These are phyloP conservation scores for Fraxinus sp. DNA, from an alignment of 305 asterid genomes.

Conservation along the genomic window DNA sequence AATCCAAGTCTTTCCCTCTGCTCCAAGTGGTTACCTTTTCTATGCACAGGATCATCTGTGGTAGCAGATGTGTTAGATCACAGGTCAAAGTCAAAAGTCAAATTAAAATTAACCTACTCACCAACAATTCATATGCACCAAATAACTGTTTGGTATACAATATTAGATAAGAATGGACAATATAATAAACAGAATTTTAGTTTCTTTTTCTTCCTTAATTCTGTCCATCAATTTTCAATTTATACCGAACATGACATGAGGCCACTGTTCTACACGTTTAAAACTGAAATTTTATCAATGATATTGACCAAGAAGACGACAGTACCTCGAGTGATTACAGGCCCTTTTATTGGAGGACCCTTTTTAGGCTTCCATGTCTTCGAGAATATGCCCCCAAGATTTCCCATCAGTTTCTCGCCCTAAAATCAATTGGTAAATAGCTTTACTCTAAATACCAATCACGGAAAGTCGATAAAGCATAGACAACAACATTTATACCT, in stretches of 20 bases:
- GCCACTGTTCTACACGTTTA: constrained; percentile 12
- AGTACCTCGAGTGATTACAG: constrained; percentile 61
- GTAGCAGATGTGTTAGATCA: constrained; percentile 29
- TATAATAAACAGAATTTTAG: not conserved
- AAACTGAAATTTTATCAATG: not conserved
- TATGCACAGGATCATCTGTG: constrained; percentile 67
- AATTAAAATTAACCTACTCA: constrained; percentile 8
- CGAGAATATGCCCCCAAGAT: constrained; percentile 88
- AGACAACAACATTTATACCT: not conserved
- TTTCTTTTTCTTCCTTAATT: not conserved
- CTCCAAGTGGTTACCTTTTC: constrained; percentile 81
- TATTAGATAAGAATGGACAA: not conserved
- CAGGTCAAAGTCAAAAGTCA: constrained; percentile 12
- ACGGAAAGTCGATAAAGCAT: not conserved
- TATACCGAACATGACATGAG: not conserved
- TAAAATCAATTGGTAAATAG: constrained; percentile 31
- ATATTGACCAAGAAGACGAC: constrained; percentile 6
- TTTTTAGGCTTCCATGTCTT: constrained; percentile 93
- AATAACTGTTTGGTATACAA: not conserved
- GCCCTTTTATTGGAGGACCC: constrained; percentile 69
- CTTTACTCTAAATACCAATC: constrained; percentile 10
- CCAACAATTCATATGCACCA: not conserved
- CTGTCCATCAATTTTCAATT: not conserved
- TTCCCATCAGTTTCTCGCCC: constrained; percentile 98
- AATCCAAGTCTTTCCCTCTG: constrained; percentile 81